Conservation (phyloP, 345 rosid genomes). For the Microcos paniculata region DNA sequence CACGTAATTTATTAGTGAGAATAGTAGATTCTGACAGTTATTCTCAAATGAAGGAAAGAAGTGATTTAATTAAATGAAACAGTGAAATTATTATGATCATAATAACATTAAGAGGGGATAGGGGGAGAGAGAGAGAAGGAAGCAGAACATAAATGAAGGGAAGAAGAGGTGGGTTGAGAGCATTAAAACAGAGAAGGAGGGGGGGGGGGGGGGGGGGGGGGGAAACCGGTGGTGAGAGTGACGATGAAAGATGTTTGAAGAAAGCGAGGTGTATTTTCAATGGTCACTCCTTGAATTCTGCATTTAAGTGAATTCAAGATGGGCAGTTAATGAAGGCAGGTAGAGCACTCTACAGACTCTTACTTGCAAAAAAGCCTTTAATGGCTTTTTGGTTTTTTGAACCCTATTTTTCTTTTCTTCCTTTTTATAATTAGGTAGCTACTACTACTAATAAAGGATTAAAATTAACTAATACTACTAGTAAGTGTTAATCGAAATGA, state of each 20-base stretch:
- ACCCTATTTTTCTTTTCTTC: not conserved
- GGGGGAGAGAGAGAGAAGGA: not conserved
- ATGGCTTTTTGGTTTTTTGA: conserved; percentile 12
- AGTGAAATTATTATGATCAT: no score
- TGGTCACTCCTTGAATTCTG: conserved; percentile 46
- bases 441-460: no score
- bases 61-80: not conserved
- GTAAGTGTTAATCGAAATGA: no score
- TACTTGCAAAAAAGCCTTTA: conserved; percentile 33
- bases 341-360: conserved; percentile 3
- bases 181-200: conserved; percentile 31
- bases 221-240: conserved; percentile 29
- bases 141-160: conserved; percentile 35
- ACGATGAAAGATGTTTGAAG: conserved; percentile 39
- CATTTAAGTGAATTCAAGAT: conserved; percentile 56
- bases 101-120: not conserved
- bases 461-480: no score
- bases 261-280: conserved; percentile 44
- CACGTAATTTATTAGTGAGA: conserved; percentile 9
- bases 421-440: no score
- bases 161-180: conserved; percentile 51
- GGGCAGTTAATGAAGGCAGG: conserved; percentile 53
- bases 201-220: not conserved
- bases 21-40: conserved; percentile 15
- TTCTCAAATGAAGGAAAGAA: conserved; percentile 15